A percentile compares a stretch with the other conserved stretches of the same genome.
These are phyloP conservation scores for Trichoderma semiorbis DNA, from an alignment of 2,329 filamentous ascomycete species.

Conservation along the genomic window DNA sequence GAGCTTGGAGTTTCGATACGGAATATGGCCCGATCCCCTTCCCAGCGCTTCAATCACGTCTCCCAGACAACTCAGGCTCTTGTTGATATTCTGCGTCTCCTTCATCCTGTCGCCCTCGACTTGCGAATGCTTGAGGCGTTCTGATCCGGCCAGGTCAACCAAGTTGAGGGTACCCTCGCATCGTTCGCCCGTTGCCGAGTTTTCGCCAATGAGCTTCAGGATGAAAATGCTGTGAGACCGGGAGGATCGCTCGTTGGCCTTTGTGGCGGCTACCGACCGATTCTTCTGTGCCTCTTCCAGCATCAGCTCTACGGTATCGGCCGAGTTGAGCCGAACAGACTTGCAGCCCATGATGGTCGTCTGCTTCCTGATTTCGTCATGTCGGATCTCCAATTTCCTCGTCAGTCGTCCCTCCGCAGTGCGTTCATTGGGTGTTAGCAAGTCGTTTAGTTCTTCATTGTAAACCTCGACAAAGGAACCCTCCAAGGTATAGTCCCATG, in stretches of 20 bases:
- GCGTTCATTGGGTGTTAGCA: conserved; percentile 59
- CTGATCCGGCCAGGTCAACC: conserved; percentile 91
- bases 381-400: conserved; percentile 83
- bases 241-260: conserved; percentile 91
- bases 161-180: conserved; percentile 94
- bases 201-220: conserved; percentile 70
- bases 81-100: conserved; percentile 98
- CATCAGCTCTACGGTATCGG: conserved; percentile 75
- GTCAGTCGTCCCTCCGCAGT: conserved; percentile 63
- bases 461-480: conserved; percentile 97
- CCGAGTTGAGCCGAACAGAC: conserved; percentile 72
- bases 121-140: conserved; percentile 81
- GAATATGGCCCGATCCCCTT: conserved; percentile 76
- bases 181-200: conserved; percentile 71
- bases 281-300: conserved; percentile 79
- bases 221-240: conserved; percentile 97
- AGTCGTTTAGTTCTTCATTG: conserved; percentile 93
- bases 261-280: conserved; percentile 91
- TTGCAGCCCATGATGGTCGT: conserved; percentile 80
- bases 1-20: conserved; percentile 94
- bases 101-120: conserved; percentile 83
- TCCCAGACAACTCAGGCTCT: conserved; percentile 83
- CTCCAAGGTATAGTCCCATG: conserved; percentile 92
- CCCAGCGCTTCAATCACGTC: conserved; percentile 95
- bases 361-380: conserved; percentile 77